Evolutionary conservation across 176 grass and related monocot species (phyloP).

Genomic region (Elymus sibiricus): DNA sequence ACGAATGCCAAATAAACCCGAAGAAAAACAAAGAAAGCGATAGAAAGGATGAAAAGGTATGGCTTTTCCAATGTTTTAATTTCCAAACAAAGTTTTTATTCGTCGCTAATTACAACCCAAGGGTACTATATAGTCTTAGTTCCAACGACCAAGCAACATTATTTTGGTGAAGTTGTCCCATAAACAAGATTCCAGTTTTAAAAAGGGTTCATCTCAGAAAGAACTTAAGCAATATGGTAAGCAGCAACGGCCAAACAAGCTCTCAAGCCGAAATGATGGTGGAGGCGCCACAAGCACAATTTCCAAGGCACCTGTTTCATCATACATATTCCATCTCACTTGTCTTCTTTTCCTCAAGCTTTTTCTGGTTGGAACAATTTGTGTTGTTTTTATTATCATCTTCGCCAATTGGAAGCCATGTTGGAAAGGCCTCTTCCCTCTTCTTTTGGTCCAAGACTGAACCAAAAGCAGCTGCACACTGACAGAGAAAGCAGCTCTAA

Average conservation of each 20-base stretch:
- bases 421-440: slow-evolving; percentile 18
- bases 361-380: slow-evolving; percentile 27
- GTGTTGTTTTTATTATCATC: slow-evolving; percentile 14
- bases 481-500: slow-evolving; percentile 6
- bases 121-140: not conserved
- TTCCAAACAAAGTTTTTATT: not conserved
- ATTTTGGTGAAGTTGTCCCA: not conserved
- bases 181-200: not conserved
- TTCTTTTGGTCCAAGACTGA: slow-evolving; percentile 24
- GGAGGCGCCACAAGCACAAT: slow-evolving; percentile 37
- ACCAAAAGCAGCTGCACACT: slow-evolving; percentile 33
- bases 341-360: slow-evolving; percentile 25
- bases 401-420: slow-evolving; percentile 26
- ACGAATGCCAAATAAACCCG: too few relatives aligned
- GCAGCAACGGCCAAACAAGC: not conserved
- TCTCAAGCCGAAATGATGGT: slow-evolving; percentile 34
- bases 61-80: not conserved
- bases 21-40: too few relatives aligned
- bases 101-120: not conserved
- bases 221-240: not conserved
- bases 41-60: not conserved
- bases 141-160: not conserved
- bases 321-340: slow-evolving; percentile 15
- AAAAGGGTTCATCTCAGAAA: not conserved
- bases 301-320: slow-evolving; percentile 32